A percentile compares a stretch with the other conserved stretches of the same genome.
Evolutionary conservation across 306 rosid genomes (phyloP).

Genomic region (Prunus persica): DNA sequence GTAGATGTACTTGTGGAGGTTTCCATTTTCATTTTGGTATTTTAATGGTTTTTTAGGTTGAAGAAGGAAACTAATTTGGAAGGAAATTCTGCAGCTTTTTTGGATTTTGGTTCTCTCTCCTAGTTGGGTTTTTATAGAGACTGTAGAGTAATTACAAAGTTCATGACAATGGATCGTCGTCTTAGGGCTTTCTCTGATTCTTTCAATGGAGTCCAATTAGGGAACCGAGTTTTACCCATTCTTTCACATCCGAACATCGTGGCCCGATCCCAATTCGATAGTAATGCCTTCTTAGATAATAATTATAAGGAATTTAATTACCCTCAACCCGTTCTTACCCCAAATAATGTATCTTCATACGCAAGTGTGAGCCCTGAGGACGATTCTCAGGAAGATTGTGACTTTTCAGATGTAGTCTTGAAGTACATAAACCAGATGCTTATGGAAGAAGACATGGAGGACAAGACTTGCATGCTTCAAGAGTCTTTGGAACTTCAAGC

Average conservation of each 20-base stretch:
- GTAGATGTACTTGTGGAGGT: conserved; percentile 22
- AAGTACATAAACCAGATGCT: conserved; percentile 81
- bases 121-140: neutral
- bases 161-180: conserved; percentile 56
- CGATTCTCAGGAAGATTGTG: conserved; percentile 78
- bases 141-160: conserved; percentile 13
- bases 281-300: conserved; percentile 37
- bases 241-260: conserved; percentile 39
- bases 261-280: conserved; percentile 27
- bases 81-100: conserved; percentile 18
- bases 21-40: conserved; percentile 3
- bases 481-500: conserved; percentile 93
- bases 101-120: conserved; percentile 19
- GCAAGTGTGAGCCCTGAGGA: conserved; percentile 53
- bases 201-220: conserved; percentile 39
- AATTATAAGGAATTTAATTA: conserved; percentile 29
- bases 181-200: conserved; percentile 33
- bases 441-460: conserved; percentile 97
- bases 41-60: conserved; percentile 26
- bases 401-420: conserved; percentile 83
- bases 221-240: conserved; percentile 43
- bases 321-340: conserved; percentile 37
- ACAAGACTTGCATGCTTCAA: conserved; percentile 75
- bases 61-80: conserved; percentile 19
- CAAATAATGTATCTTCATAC: conserved; percentile 30